A percentile compares a stretch with the other conserved stretches of the same genome.
Conservation (phyloP, 768 basidiomycete species). For the Mycena leptocephala region DNA sequence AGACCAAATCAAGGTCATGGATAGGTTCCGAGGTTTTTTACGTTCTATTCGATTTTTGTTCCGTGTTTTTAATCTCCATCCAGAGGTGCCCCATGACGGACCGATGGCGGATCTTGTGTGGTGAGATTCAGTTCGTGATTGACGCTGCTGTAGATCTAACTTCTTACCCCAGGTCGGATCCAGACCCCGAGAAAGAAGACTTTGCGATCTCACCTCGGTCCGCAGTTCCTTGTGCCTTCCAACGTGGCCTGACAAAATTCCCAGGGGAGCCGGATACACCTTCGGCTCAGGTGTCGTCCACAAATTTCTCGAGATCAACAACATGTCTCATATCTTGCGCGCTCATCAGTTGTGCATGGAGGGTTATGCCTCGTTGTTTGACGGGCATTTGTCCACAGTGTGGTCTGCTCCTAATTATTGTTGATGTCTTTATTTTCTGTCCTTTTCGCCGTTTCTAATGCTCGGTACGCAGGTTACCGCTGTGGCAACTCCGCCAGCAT, state of each 20-base stretch:
- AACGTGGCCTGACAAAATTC: conserved; percentile 34
- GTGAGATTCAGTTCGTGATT: conserved; percentile 44
- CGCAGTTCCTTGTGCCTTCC: conserved; percentile 43
- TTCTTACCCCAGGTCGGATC: conserved; percentile 66
- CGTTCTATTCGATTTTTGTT: background rate
- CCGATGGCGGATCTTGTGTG: conserved; percentile 99
- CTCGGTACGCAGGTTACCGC: conserved; percentile 70
- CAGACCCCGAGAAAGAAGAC: conserved; percentile 98
- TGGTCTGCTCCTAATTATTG: conserved; percentile 99
- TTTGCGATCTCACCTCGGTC: conserved; percentile 99
- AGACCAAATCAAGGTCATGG: conserved; percentile 33
- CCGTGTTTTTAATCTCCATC: conserved; percentile 1
- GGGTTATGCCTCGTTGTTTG: conserved; percentile 96
- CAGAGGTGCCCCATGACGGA: conserved; percentile 97
- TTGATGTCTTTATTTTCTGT: conserved; percentile 67
- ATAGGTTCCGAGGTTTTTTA: conserved; percentile 61
- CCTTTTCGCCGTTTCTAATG: background rate
- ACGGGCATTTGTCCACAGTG: conserved; percentile 95
- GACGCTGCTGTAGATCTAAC: conserved; percentile 1
- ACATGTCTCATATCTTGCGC: conserved; percentile 97
- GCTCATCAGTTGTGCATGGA: conserved; percentile 99
- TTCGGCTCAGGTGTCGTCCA: conserved; percentile 98
- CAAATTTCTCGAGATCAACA: conserved; percentile 96
- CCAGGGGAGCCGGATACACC: conserved; percentile 96
- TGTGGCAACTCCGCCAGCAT: conserved; percentile 98